Evolutionary conservation across 768 basidiomycete species (phyloP), one percentile per base, ranked within the genome.

Genomic region (Asterophora parasitica): DNA sequence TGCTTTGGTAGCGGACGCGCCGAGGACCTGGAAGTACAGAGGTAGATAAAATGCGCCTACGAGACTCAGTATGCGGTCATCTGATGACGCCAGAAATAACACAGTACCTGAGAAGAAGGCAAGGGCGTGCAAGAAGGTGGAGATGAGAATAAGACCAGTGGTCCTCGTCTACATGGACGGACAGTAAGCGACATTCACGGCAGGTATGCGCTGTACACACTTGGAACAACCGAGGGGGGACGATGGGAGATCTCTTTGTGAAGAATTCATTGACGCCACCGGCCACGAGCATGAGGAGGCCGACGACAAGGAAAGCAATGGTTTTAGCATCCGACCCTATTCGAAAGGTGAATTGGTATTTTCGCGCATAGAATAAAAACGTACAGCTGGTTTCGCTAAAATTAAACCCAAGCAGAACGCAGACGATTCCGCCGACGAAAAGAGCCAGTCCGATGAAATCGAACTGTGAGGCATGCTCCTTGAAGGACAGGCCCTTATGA

Each of bases 21-120:
- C 88, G 10, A 89, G 74, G 2, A 84, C 77, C 68, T 92, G 88
- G 65, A 75, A 92, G 60, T 85, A 92, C 2, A 90, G 60, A 1
- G 88, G 88, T 6, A 91, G 72, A 56, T 89, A 89, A 58, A 69
- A 84, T 36, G 79, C 76, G 26, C 74, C 76, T 75, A 32, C 7
- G 1, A 30, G 27, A 23, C n/a, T 39, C 15, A 35, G 23, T 8
- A 9, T 35, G 17, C 17, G 12, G 13, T 3, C 30, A 12, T 31
- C 2, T 2, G 12, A 12, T 31, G n/a, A 36, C 16, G 28, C 9
- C 17, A 35, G 8, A 27, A 19, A 9, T 23, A 15, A 7, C 7
- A 27, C 13, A 48, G 58, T 58, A 73, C 78, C 77, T 9, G 65
- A 62, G 55, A 88, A 85, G 65, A 87, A 87, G 1, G 72, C 71